A percentile compares a stretch with the other conserved stretches of the same genome.
Conservation (phyloP, 768 basidiomycete species). For the Pholiota conissans region DNA sequence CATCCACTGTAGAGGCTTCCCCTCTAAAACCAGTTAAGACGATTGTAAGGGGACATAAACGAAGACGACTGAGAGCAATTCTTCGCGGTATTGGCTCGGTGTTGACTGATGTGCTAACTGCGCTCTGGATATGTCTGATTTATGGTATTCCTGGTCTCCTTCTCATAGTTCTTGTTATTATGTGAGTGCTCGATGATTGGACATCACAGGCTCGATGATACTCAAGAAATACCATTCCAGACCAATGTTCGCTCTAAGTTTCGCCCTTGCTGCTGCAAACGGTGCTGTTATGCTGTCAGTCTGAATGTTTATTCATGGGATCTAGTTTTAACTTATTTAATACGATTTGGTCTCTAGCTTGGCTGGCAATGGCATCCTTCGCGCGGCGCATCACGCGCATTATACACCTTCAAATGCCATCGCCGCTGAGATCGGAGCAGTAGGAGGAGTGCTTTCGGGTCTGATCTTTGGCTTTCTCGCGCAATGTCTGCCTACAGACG, state of each 20-base stretch:
- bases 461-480: conserved; percentile 9
- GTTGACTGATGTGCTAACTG: background rate
- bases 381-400: conserved; percentile 14
- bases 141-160: conserved; percentile 1
- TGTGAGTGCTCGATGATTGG: background rate
- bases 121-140: background rate
- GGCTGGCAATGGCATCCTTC: conserved; percentile 22
- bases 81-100: background rate
- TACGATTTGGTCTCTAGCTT: conserved; percentile 11
- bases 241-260: background rate
- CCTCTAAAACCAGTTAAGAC: background rate
- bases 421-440: conserved; percentile 24
- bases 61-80: background rate
- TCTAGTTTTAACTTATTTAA: background rate
- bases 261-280: background rate
- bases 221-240: too few relatives aligned
- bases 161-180: background rate
- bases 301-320: background rate
- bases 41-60: background rate
- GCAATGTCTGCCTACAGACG: conserved; percentile 5
- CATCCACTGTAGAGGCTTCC: background rate
- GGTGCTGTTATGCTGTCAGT: background rate
- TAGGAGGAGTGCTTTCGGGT: conserved; percentile 15
- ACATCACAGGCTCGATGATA: too few relatives aligned
- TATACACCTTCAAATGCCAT: conserved; percentile 16